These are phyloP conservation scores for Fusarium fracticaudum DNA, from an alignment of 2,329 filamentous ascomycete genomes.

Conservation along the genomic window DNA sequence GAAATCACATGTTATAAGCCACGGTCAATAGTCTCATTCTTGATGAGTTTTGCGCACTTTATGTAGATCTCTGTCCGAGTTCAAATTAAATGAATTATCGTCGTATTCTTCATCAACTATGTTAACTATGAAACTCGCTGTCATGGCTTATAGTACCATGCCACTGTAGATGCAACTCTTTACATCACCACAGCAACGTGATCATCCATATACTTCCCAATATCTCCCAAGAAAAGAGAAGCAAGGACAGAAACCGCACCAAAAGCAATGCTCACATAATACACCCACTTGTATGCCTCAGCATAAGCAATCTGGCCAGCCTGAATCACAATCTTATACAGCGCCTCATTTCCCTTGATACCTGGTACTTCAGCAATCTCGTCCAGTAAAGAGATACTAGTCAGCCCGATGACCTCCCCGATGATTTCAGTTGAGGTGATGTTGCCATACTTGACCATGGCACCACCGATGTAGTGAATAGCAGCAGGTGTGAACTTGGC, in stretches of 20 bases:
- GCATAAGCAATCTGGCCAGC: neutral
- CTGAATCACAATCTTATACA: neutral
- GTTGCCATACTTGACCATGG: neutral
- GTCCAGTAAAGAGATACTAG: neutral
- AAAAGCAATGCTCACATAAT: neutral
- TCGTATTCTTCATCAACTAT: neutral
- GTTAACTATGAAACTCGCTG: neutral
- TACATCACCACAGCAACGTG: neutral
- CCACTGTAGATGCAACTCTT: too few species aligned
- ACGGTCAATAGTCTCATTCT: neutral
- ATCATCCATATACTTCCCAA: neutral
- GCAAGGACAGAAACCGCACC: neutral
- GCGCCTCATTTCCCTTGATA: neutral
- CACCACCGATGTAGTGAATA: neutral
- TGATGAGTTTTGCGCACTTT: rapidly evolving
- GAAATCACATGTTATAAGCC: neutral
- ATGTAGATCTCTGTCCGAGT: rapidly evolving
- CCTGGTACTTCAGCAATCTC: neutral
- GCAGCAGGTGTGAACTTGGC: neutral
- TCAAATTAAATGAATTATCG: rapidly evolving
- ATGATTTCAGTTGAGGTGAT: neutral
- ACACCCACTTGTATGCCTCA: neutral
- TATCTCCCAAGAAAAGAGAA: neutral
- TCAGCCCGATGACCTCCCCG: neutral
- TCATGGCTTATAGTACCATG: too few species aligned